Percentiles rank a stretch among this genome's conserved stretches.
These are phyloP conservation scores for Candida nitratophila DNA, from an alignment of 805 yeast genomes.

Conservation along the genomic window DNA sequence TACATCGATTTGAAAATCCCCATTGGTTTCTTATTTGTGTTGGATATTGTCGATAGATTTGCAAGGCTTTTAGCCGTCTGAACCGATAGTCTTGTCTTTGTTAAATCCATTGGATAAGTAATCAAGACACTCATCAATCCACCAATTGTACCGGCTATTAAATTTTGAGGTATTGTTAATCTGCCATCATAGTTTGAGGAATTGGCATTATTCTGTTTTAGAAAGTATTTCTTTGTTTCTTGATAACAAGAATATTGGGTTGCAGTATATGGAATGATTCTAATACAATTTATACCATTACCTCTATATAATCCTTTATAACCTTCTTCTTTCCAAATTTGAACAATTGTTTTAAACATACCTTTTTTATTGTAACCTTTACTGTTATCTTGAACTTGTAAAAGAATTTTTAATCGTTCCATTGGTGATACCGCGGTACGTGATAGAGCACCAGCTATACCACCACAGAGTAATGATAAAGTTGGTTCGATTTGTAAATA, in stretches of 20 bases:
- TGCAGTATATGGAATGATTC: conserved; percentile 92
- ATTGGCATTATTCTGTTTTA: no score
- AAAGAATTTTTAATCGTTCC: conserved; percentile 86
- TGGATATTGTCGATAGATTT: conserved; percentile 15
- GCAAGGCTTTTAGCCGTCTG: conserved; percentile 63
- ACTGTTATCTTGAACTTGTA: conserved; percentile 71
- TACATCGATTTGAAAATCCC: conserved; percentile 55
- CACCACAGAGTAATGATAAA: conserved; percentile 66
- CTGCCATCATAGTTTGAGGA: no score
- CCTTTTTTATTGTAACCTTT: conserved; percentile 44
- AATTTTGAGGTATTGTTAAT: conserved; percentile 49
- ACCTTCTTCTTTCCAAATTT: conserved; percentile 90
- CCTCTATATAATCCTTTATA: conserved; percentile 85
- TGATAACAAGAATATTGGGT: conserved; percentile 89
- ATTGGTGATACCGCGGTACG: conserved; percentile 92
- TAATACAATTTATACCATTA: conserved; percentile 79
- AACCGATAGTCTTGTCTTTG: conserved; percentile 81
- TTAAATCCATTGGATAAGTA: conserved; percentile 89
- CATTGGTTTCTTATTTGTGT: conserved; percentile 50
- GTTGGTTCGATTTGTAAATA: conserved; percentile 40
- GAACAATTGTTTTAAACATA: conserved; percentile 61
- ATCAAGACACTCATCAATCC: conserved; percentile 74
- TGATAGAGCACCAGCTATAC: conserved; percentile 73
- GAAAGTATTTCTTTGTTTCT: conserved; percentile 34
- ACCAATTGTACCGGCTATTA: conserved; percentile 72